Base-by-base conservation (phyloP, 2,329 filamentous ascomycete genomes). In the Helicocarpus griseus region DNA sequence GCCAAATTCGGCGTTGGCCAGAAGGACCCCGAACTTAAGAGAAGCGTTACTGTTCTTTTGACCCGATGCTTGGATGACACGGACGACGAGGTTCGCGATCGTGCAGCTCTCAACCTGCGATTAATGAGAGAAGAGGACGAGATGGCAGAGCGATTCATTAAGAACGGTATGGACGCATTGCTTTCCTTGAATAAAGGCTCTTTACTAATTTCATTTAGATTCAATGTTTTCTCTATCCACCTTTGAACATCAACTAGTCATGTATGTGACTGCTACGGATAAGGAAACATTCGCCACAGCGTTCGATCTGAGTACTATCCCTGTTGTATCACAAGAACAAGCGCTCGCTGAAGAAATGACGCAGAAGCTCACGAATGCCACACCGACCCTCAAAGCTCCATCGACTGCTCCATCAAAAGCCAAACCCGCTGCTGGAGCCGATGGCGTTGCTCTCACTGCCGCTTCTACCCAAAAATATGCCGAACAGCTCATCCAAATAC, bases 1-100 rank as follows among this genome's bases (percentile, higher is more conserved):
- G 89, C 91, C 62, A 98, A 97, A 71, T 98, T 98, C 65, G 93
- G 93, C 61, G 91, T 97, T 53, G 90, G 88, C 31, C 93, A 97
- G 70, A 90, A 94, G 72, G 93, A 97, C 64, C 84, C 87, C 0
- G 93, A 98, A 68, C 89, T 98, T 63, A 97, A 97, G 81, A 85
- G 88, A 61, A 96, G 90, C 67, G 91, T 98, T 49, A 82, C 86
- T 57, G 93, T 98, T 47, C 79, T 98, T 44, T 83, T 98, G 33
- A 94, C 87, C 24, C 81, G 93, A 66, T 98, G 93, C 69, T 73
- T 98, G 61, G 93, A 98, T 68, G 93, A 98, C 66, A 90, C 90
- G 3, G 93, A 98, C 70, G 93, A 98, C 63, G 93, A 98, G 73
- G 93, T 98, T 53, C 83, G 93, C 61, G 93, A 98, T 66, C 89